Percentiles rank a stretch among this genome's conserved stretches.
Conservation (phyloP, 306 rosid genomes). For the Erythrophleum fordii region DNA sequence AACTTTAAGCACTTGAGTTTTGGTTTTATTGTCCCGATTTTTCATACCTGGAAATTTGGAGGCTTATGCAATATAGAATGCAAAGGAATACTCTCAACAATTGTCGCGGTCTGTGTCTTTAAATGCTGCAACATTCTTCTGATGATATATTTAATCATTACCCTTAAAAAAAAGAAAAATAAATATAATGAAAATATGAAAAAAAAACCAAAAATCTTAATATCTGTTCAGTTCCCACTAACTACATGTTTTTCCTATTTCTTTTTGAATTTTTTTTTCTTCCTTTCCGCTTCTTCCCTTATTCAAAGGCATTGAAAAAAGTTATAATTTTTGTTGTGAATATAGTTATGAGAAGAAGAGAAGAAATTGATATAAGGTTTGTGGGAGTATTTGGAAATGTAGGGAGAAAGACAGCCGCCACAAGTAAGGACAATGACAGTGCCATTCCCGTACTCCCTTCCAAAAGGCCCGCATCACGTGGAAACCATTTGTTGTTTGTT, state of each 20-base stretch:
- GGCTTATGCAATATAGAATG: constrained; percentile 48
- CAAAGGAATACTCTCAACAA: constrained; percentile 39
- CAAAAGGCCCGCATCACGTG: constrained; percentile 97
- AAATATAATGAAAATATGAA: neutral
- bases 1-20: constrained; percentile 38
- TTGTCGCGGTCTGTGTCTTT: constrained; percentile 45
- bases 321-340: no score
- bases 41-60: constrained; percentile 79
- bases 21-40: constrained; percentile 48
- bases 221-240: no score
- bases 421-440: constrained; percentile 92
- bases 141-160: constrained; percentile 41
- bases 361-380: neutral
- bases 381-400: neutral
- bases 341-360: no score
- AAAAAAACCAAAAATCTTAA: neutral
- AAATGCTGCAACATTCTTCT: constrained; percentile 56
- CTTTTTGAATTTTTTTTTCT: no score
- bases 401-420: constrained; percentile 68
- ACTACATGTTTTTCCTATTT: no score
- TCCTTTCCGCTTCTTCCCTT: no score
- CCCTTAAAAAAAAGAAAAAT: constrained; percentile 15
- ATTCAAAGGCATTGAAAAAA: no score
- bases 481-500: constrained; percentile 63
- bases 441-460: constrained; percentile 78